Base-by-base conservation (phyloP, 805 yeast genomes). In the Lipomyces japonicus region DNA sequence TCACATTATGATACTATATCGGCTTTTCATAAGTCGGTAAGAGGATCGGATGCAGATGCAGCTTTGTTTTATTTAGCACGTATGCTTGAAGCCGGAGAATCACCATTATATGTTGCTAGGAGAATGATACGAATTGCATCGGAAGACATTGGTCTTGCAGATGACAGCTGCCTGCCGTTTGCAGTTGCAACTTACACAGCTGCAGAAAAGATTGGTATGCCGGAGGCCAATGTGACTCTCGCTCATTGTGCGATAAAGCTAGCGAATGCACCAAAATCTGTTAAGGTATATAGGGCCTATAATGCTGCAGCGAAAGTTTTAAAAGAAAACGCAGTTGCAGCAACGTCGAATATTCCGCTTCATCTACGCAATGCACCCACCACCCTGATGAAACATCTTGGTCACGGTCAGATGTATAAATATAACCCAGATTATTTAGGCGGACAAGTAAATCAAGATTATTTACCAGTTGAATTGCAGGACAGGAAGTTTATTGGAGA, bases 351-450 rank as follows among this genome's bases (percentile, higher is more conserved):
- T 1, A 80, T 84, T 1, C 76, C 76, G 0, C 45, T 72, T 24
- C 97, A 93, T 67, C 71, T 93, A 32, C 76, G 97, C 57, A 95
- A 93, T 65, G 97, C 98, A 0, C 98, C 99, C 2, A 95, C 98
- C 0, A 75, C 74, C 60, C 72, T 93, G 41, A 93, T 93, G 98
- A 76, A 80, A 49, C 95, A 88, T 44, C 62, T 89, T 52, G 97
- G 95, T 0, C 91, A 90, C 65, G 84, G 86, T 16, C 78, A 82
- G 46, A 82, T 81, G 14, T 93, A 93, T 69, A 87, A 88, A 66
- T 95, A 93, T 67, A 89, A 89, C 60, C 98, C 98, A 0, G 75
- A 80, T 57, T 95, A 65, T 65, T 69, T 70, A 40, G 79, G 81
- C 49, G 97, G 97, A 0, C 65, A 71, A 45, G 93, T 86, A 3